Percentiles rank a stretch among this genome's conserved stretches.
Evolutionary conservation across 2,329 filamentous ascomycete genomes (phyloP).

Genomic region (Ciborinia camelliae): DNA sequence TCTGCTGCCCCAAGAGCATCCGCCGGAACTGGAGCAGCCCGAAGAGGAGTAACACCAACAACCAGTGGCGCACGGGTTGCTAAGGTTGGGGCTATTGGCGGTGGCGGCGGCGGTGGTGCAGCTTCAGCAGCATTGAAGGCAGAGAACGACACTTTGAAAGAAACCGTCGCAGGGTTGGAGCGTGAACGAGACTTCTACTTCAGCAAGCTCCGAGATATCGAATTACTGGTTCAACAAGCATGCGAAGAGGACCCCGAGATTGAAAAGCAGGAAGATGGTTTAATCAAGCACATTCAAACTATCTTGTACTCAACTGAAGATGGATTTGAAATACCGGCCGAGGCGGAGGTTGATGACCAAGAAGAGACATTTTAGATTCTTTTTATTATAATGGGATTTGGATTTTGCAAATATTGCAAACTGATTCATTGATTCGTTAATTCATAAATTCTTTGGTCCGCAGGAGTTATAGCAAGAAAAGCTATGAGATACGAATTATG

Average conservation of each 20-base stretch:
- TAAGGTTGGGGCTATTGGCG: slow-evolving; percentile 45
- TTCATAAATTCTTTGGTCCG: slow-evolving; percentile 24
- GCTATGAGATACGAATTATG: slow-evolving; percentile 28
- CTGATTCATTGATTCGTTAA: slow-evolving; percentile 22
- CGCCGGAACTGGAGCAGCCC: slow-evolving; percentile 42
- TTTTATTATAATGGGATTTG: slow-evolving; percentile 25
- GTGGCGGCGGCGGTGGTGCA: slow-evolving; percentile 50
- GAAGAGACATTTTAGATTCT: slow-evolving; percentile 69
- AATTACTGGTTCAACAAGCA: slow-evolving; percentile 87
- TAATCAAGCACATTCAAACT: slow-evolving; percentile 93
- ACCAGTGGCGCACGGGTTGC: slow-evolving; percentile 44
- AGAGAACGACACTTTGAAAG: slow-evolving; percentile 87
- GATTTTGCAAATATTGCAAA: slow-evolving; percentile 22
- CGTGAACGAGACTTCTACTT: slow-evolving; percentile 99
- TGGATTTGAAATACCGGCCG: slow-evolving; percentile 84
- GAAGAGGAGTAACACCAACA: slow-evolving; percentile 42
- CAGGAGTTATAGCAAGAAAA: slow-evolving; percentile 30
- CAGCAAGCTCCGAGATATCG: slow-evolving; percentile 95
- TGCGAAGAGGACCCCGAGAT: slow-evolving; percentile 89
- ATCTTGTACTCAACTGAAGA: slow-evolving; percentile 97
- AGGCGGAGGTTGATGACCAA: slow-evolving; percentile 63
- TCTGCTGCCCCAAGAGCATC: slow-evolving; percentile 49
- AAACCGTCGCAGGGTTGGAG: slow-evolving; percentile 91
- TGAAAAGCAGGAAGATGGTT: slow-evolving; percentile 86
- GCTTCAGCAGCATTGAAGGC: slow-evolving; percentile 70